These are phyloP conservation scores for Neonectria neomacrospora DNA, from an alignment of 2,329 filamentous ascomycete species.

Conservation along the genomic window DNA sequence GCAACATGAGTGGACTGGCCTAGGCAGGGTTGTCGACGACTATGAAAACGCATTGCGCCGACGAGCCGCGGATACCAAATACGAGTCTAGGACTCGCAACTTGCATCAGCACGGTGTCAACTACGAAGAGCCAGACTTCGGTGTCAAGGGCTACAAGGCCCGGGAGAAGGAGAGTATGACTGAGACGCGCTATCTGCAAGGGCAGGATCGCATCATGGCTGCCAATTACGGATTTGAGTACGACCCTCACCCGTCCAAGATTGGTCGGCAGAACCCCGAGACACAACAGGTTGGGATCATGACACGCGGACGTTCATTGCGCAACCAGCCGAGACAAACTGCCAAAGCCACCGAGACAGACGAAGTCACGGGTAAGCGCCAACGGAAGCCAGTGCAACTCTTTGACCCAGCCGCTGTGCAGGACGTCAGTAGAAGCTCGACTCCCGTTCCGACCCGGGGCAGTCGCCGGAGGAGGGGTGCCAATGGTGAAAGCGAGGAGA, in stretches of 20 bases:
- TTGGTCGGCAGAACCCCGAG: conserved; percentile 69
- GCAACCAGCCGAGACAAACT: conserved; percentile 67
- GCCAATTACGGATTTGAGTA: conserved; percentile 71
- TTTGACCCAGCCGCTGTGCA: conserved; percentile 64
- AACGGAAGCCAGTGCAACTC: conserved; percentile 62
- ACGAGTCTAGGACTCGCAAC: conserved; percentile 58
- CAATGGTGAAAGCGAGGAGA: conserved; percentile 45
- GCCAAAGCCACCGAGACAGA: conserved; percentile 68
- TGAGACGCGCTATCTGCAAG: conserved; percentile 59
- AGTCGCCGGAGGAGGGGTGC: conserved; percentile 48
- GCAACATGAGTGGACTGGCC: conserved; percentile 64
- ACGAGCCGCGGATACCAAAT: conserved; percentile 59
- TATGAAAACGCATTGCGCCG: conserved; percentile 67
- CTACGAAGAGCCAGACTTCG: conserved; percentile 63
- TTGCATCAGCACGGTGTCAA: conserved; percentile 54
- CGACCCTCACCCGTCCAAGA: conserved; percentile 66
- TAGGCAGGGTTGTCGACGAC: conserved; percentile 64
- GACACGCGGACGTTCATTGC: conserved; percentile 63
- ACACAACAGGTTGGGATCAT: conserved; percentile 62
- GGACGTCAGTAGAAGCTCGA: conserved; percentile 63
- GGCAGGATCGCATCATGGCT: conserved; percentile 69
- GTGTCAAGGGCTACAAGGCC: conserved; percentile 64
- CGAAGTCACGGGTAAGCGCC: conserved; percentile 63
- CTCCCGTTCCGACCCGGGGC: conserved; percentile 53
- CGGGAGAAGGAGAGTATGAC: conserved; percentile 56